phyloP scores from a whole-genome alignment of 352 stramenopile genomes.

The Globisporangium paroecandrum region DNA sequence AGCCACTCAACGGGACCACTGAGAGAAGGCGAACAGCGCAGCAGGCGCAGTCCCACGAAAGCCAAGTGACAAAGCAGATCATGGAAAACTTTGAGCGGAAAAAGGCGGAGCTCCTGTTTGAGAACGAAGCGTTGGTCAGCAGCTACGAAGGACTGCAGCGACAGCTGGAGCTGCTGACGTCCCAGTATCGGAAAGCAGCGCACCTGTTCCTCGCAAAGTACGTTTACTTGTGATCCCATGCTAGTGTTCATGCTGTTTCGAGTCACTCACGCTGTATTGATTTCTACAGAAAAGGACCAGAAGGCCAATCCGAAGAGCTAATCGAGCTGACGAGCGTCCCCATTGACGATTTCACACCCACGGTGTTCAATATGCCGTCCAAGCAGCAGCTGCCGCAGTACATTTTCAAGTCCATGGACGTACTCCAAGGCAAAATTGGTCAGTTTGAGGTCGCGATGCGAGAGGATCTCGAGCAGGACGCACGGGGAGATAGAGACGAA shows the following conservation, averaged over 20 bases:
- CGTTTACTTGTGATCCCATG: constrained; percentile 14
- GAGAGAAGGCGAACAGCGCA: constrained; percentile 35
- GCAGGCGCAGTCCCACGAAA: constrained; percentile 46
- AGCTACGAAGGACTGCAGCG: constrained; percentile 57
- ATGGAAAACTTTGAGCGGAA: constrained; percentile 62
- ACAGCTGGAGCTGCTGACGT: constrained; percentile 55
- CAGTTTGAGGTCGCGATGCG: constrained; percentile 60
- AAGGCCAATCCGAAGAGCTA: constrained; percentile 43
- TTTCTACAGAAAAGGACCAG: constrained; percentile 34
- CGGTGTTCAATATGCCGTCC: constrained; percentile 58
- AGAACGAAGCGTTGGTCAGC: constrained; percentile 60
- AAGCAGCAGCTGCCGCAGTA: constrained; percentile 53
- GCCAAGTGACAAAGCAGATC: constrained; percentile 54
- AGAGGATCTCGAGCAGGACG: constrained; percentile 37
- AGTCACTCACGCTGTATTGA: neutral
- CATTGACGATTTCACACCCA: constrained; percentile 65
- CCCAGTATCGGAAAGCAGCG: constrained; percentile 72
- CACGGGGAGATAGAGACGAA: constrained; percentile 19
- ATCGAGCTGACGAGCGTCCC: constrained; percentile 45
- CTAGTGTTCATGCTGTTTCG: neutral
- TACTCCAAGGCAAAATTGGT: constrained; percentile 42
- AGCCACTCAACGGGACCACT: constrained; percentile 37
- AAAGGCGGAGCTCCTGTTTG: constrained; percentile 54
- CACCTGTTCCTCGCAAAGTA: constrained; percentile 72
- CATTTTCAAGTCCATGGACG: constrained; percentile 48